Percentiles rank a stretch among this genome's conserved stretches.
Evolutionary conservation across 2,329 filamentous ascomycete species (phyloP).

Genomic region (Sclerotinia spermophila): DNA sequence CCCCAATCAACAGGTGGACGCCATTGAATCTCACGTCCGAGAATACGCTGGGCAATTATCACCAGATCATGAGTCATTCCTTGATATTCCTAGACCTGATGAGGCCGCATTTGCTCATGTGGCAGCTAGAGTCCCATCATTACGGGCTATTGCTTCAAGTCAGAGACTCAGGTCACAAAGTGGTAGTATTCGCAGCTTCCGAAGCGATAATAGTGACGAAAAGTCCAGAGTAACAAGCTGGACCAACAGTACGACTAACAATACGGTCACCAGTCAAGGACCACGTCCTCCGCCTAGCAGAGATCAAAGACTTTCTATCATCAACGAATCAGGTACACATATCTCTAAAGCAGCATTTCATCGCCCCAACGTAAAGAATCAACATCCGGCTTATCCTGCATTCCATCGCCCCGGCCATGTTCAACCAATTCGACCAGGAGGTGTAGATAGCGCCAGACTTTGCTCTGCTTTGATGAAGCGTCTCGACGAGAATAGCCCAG

Average conservation of each 20-base stretch:
- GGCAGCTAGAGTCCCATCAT: constrained; percentile 47
- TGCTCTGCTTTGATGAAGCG: constrained; percentile 63
- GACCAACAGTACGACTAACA: constrained; percentile 57
- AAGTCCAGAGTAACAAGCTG: constrained; percentile 70
- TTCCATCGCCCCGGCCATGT: constrained; percentile 23
- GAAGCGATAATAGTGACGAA: constrained; percentile 44
- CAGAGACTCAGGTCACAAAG: constrained; percentile 50
- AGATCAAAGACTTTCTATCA: constrained; percentile 60
- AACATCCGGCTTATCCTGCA: constrained; percentile 32
- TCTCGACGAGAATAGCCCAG: constrained; percentile 42
- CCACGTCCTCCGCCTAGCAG: constrained; percentile 38
- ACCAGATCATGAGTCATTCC: constrained; percentile 36
- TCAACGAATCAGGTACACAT: constrained; percentile 54
- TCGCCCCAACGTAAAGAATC: constrained; percentile 31
- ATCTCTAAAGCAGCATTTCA: constrained; percentile 41
- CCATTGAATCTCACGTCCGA: constrained; percentile 37
- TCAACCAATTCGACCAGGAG: constrained; percentile 22
- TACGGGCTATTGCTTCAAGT: constrained; percentile 47
- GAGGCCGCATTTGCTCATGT: constrained; percentile 48
- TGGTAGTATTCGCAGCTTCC: constrained; percentile 52
- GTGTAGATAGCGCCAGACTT: constrained; percentile 55
- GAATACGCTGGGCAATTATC: constrained; percentile 29
- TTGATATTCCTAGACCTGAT: constrained; percentile 39
- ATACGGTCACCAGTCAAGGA: constrained; percentile 45
- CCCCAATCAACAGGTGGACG: constrained; percentile 52